Evolutionary conservation across 345 rosid genomes (phyloP), one percentile per base, ranked within the genome.

Genomic region (Arabidopsis arenosa): DNA sequence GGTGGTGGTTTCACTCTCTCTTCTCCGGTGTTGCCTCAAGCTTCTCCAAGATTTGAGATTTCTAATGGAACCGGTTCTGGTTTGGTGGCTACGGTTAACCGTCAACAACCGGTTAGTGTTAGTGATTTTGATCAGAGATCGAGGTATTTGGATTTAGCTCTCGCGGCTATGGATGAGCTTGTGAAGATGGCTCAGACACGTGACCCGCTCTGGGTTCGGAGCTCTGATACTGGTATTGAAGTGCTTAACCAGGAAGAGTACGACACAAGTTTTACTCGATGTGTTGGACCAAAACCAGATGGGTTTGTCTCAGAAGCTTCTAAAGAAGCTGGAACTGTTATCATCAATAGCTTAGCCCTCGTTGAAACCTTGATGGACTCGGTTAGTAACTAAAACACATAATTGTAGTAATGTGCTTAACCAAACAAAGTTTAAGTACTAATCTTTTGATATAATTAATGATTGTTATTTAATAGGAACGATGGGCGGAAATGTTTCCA

Each of bases 401-500:
- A 2, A 9, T 54, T 21, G 0, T 55, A 35, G 1, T 55, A 30
- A 30, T 59, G 32, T 3, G 49, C 33, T 51, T 8, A 35, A n/a
- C 5, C 48, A 18, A 4, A 15, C 5, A 5, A 7, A 23, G 7
- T 26, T 7, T 36, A 18, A 44, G 52, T 15, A 47, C 1, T 33
- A 14, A 23, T 48, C 3, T 59, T 47, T 58, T 58, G 26, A 11
- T 44, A 1, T 2, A 40, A 12, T 75, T 2, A 40, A 12, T 75
- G 57, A 12, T 59, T 77, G 33, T 5, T 15, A 47, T 64, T 73
- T 73, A 0, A 8, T 68, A 92, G 99, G 89, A 84, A 66, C 97
- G 96, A 36, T 96, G 97, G 98, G 91, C 97, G 15, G 99, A 96
- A 75, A 91, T 96, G 98, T 96, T 96, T 83, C 99, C 96, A 2